Evolutionary conservation across 2,329 filamentous ascomycete species (phyloP), one percentile per base, ranked within the genome.

Genomic region (Neocucurbitaria cava): DNA sequence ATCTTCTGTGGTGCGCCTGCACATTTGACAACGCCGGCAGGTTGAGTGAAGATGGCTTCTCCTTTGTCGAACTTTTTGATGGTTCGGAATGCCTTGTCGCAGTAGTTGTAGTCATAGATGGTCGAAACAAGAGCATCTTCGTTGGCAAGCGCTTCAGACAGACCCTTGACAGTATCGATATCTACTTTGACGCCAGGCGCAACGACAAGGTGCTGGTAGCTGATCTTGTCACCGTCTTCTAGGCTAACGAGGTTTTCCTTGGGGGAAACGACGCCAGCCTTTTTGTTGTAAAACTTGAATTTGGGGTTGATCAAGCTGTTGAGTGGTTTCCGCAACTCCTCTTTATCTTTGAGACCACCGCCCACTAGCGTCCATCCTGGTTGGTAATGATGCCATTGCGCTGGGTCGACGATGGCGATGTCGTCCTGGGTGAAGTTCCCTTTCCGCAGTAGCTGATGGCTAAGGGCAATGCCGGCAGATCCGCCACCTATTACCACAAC

Each of bases 341-440:
- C 77, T 67, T 86, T 87, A 42, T 78, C 81, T 73, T 89, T 89
- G 35, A 89, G 78, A 3, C 87, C 87, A 35, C 84, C 86, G 39
- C 87, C 87, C 2, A 89, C 87, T 1, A 89, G 78, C 1, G 87
- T 89, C 87, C 87, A 89, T 49, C 87, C 87, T 1, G 87, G 86
- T 71, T 89, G 87, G 69, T 89, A 89, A 75, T 89, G 81, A 67
- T 89, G 87, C 79, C 81, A 87, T 59, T 76, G 69, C 0, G 87
- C 81, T 0, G 87, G 87, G 59, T 89, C 87, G 39, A 89, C 75
- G 23, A 89, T 65, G 24, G 87, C 87, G 56, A 89, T 87, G 55
- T 89, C 87, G 28, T 85, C 78, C 39, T 79, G 75, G 0, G 72
- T 59, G 64, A 88, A 89, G 23, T 80, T 80, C 39, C 85, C 85